Conservation (phyloP, 805 yeast species). For the Blastobotrys americana region DNA sequence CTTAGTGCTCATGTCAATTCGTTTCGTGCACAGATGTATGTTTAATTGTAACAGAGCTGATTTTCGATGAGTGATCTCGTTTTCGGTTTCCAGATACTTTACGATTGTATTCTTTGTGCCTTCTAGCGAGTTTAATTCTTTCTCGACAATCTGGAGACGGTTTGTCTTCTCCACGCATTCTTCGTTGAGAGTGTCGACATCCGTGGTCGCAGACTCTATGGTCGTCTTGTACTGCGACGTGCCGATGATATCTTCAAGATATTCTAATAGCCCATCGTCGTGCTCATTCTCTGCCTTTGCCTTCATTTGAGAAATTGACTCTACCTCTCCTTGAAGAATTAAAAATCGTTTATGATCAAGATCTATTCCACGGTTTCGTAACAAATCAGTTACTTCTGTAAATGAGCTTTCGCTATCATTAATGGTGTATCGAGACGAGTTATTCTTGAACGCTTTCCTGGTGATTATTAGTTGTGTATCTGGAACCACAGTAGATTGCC, state of each 20-base stretch:
- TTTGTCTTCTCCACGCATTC: conserved; percentile 73
- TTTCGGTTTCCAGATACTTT: conserved; percentile 56
- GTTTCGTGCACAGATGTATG: conserved; percentile 35
- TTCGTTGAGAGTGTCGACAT: conserved; percentile 71
- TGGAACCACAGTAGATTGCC: conserved; percentile 41
- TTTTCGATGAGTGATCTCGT: conserved; percentile 44
- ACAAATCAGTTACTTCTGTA: conserved; percentile 65
- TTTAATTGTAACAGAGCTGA: conserved; percentile 51
- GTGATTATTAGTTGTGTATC: conserved; percentile 60
- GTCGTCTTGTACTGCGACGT: conserved; percentile 74
- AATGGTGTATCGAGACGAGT: conserved; percentile 70
- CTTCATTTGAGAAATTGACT: conserved; percentile 97
- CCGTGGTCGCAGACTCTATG: conserved; percentile 56
- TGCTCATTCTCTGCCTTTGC: conserved; percentile 88
- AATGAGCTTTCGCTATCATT: conserved; percentile 65
- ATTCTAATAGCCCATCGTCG: conserved; percentile 91
- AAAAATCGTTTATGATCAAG: conserved; percentile 90
- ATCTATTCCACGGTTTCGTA: conserved; percentile 82
- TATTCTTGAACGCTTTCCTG: conserved; percentile 70
- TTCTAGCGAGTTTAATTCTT: conserved; percentile 61
- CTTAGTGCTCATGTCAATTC: conserved; percentile 35
- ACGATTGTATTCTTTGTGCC: conserved; percentile 61
- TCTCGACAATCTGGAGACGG: conserved; percentile 70
- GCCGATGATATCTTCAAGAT: conserved; percentile 94
- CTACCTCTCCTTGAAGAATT: conserved; percentile 97